A percentile compares a stretch with the other conserved stretches of the same genome.
phyloP scores from a whole-genome alignment of 1,284 basidiomycete species.

The Neonothopanus nambi region DNA sequence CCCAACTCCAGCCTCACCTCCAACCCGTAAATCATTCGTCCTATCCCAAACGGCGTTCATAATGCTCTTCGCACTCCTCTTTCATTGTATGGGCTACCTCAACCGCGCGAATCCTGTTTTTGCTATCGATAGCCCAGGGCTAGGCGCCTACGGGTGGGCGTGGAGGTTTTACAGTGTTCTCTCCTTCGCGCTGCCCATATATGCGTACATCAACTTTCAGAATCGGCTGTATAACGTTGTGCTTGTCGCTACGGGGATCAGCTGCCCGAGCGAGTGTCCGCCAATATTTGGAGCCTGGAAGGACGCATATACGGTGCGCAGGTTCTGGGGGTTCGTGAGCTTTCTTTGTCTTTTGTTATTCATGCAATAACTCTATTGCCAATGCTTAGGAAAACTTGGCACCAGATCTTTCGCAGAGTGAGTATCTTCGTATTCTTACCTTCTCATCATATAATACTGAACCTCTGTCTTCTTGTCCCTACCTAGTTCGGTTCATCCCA shows the following conservation, averaged over 20 bases:
- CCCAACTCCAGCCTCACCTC: conserved; percentile 8
- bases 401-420: conserved; percentile 29
- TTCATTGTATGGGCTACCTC: conserved; percentile 12
- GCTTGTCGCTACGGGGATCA: conserved; percentile 24
- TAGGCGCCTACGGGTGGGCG: too few species aligned
- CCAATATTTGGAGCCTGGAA: conserved; percentile 32
- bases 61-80: conserved; percentile 16
- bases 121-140: not conserved
- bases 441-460: not conserved
- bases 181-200: conserved; percentile 16
- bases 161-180: conserved; percentile 14
- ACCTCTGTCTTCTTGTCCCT: not conserved
- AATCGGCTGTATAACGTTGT: conserved; percentile 23
- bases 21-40: conserved; percentile 8
- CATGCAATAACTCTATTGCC: not conserved
- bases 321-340: conserved; percentile 36
- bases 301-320: conserved; percentile 35
- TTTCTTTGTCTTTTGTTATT: not conserved
- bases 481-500: not conserved
- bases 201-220: conserved; percentile 23
- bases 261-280: conserved; percentile 33
- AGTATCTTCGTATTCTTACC: not conserved
- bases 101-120: conserved; percentile 12
- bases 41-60: not conserved
- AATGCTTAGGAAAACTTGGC: conserved; percentile 30